Base-by-base conservation (phyloP, 1,284 basidiomycete genomes). In the Heterobasidion irregulare region DNA sequence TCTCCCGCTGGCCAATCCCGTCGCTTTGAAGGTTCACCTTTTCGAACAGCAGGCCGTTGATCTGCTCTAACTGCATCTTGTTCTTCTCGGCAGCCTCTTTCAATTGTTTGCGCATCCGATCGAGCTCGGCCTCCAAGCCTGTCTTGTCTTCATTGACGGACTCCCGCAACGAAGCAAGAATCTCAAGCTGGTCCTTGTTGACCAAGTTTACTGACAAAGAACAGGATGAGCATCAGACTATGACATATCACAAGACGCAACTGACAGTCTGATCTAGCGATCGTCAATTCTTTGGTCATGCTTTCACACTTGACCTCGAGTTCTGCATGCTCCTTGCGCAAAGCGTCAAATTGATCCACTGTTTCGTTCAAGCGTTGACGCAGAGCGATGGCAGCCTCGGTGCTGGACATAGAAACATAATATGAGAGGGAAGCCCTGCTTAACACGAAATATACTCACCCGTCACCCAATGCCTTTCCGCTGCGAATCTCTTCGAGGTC, bases 21-120 rank as follows among this genome's bases (percentile, higher is more conserved):
- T 93, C 89, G 61, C 83, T 86, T 69, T 97, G 95, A 49, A 97
- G 70, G 62, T 82, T 90, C 56, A 97, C 87, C 74, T 98, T 98
- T 68, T 98, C 95, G 55, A 96, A 75, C 2, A 98, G 73, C 41
- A 98, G 75, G 6, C 71, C 79, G 62, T 94, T 94, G 66, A 94
- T 83, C 68, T 96, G 92, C 71, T 95, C 92, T 46, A 94, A 80
- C 65, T 95, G 92, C 85, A 94, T 91, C 63, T 85, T 80, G 67
- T 89, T 91, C 76, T 92, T 94, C 62, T 96, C 93, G 46, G 74
- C 74, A 2, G 92, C 75, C 32, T 87, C 84, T 56, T 79, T 82
- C 64, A 93, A 79, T 62, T 90, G 83, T 49, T 79, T 79, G 64
- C 79, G 82, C 44, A 94, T 70, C 34, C 76, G 75, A 44, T 78